Evolutionary conservation across 345 rosid species (phyloP).

Genomic region (Citrus unshiu): DNA sequence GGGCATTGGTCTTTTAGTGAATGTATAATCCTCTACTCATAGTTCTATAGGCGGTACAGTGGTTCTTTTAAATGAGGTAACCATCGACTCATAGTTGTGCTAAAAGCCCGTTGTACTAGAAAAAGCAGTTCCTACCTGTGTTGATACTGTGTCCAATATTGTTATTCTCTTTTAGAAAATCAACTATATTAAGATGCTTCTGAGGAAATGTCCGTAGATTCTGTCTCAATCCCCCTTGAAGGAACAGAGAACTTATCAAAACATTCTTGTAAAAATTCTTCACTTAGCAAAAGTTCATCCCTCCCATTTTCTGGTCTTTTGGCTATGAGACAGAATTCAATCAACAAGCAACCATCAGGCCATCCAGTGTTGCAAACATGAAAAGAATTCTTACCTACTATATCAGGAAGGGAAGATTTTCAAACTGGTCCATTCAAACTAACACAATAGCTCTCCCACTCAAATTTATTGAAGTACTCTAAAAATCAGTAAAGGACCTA

Average conservation of each 20-base stretch:
- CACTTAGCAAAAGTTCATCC: constrained; percentile 23
- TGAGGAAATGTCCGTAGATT: constrained; percentile 24
- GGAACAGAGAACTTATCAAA: constrained; percentile 26
- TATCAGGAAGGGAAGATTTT: constrained; percentile 25
- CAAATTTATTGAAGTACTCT: constrained; percentile 38
- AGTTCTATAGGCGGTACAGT: background rate
- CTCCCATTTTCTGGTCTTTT: constrained; percentile 16
- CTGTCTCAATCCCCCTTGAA: constrained; percentile 18
- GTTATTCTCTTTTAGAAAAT: constrained; percentile 35
- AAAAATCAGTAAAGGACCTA: constrained; percentile 30
- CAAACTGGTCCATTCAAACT: constrained; percentile 32
- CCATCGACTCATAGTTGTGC: background rate
- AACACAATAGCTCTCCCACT: constrained; percentile 36
- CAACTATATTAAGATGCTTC: constrained; percentile 40
- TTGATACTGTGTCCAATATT: constrained; percentile 41
- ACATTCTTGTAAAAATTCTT: constrained; percentile 30
- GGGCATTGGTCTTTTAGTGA: background rate
- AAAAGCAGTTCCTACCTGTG: constrained; percentile 25
- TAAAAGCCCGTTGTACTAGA: background rate
- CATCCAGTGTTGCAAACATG: background rate
- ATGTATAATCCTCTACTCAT: background rate
- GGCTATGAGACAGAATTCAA: constrained; percentile 13
- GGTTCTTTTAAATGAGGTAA: background rate
- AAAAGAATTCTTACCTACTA: constrained; percentile 28
- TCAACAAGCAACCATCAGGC: background rate